Evolutionary conservation across 2,329 filamentous ascomycete genomes (phyloP).

Genomic region (Ophiostoma populinum): DNA sequence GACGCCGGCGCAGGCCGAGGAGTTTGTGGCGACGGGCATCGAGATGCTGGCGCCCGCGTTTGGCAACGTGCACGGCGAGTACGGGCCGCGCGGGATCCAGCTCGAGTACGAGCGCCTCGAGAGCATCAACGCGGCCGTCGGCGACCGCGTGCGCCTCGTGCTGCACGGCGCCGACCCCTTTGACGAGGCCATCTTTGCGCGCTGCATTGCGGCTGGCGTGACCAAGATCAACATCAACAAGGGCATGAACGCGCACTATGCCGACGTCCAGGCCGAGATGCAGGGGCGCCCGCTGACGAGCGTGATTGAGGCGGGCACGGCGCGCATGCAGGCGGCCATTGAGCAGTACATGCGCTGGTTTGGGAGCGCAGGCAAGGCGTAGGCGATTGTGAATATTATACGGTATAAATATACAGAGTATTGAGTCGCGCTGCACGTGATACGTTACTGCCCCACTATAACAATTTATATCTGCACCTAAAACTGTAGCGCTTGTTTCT

Average conservation of each 20-base stretch:
- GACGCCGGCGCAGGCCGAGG: conserved; percentile 49
- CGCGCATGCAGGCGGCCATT: conserved; percentile 29
- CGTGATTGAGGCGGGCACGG: conserved; percentile 29
- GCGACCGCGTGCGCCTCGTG: conserved; percentile 27
- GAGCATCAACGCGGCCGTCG: conserved; percentile 25
- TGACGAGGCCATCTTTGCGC: conserved; percentile 24
- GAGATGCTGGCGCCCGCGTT: conserved; percentile 61
- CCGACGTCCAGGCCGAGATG: conserved; percentile 26
- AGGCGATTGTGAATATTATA: no score
- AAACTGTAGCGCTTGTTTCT: no score
- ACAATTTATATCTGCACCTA: background rate
- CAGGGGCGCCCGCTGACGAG: conserved; percentile 26
- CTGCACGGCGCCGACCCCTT: conserved; percentile 33
- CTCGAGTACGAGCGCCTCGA: conserved; percentile 38
- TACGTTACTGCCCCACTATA: background rate
- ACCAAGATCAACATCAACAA: conserved; percentile 35
- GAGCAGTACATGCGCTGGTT: conserved; percentile 29
- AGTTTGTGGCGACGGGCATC: conserved; percentile 55
- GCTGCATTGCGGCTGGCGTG: conserved; percentile 27
- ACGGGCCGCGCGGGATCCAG: conserved; percentile 45
- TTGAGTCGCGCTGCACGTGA: no score
- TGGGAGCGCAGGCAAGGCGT: conserved; percentile 27
- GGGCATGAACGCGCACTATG: conserved; percentile 32
- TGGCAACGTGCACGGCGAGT: conserved; percentile 61
- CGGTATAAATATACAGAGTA: background rate